A percentile compares a stretch with the other conserved stretches of the same genome.
These are phyloP conservation scores for Coemansia reversa DNA, from an alignment of 192 early-diverging fungal species.

Conservation along the genomic window DNA sequence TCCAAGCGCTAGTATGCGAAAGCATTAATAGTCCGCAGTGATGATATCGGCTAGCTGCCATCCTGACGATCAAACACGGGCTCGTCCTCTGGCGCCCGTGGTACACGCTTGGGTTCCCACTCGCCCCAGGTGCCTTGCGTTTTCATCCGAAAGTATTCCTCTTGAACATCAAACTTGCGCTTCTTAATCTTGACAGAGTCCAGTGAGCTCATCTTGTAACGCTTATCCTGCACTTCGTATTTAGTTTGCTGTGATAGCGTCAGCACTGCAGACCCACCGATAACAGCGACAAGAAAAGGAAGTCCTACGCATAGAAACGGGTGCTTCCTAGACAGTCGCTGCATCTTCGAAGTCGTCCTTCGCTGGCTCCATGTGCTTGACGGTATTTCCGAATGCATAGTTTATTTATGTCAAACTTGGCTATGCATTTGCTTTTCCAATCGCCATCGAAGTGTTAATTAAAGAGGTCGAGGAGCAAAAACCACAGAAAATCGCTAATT, in stretches of 20 bases:
- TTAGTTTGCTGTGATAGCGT: slow-evolving; percentile 71
- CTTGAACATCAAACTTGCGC: slow-evolving; percentile 64
- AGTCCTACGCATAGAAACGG: slow-evolving; percentile 71
- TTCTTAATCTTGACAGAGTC: slow-evolving; percentile 60
- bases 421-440: background rate
- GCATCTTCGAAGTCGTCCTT: slow-evolving; percentile 12
- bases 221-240: slow-evolving; percentile 72
- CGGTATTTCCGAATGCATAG: slow-evolving; percentile 14
- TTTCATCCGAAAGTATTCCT: slow-evolving; percentile 66
- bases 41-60: background rate
- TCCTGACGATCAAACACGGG: slow-evolving; percentile 52
- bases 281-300: slow-evolving; percentile 66
- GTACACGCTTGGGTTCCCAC: slow-evolving; percentile 52
- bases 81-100: slow-evolving; percentile 46
- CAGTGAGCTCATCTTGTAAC: slow-evolving; percentile 53
- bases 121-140: slow-evolving; percentile 42
- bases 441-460: background rate
- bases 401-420: background rate
- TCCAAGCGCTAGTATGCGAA: background rate
- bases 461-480: background rate
- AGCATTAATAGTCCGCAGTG: background rate
- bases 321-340: slow-evolving; percentile 41
- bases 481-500: background rate
- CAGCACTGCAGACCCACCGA: slow-evolving; percentile 71
- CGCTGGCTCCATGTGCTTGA: slow-evolving; percentile 3